Evolutionary conservation across 2,329 filamentous ascomycete genomes (phyloP).

Genomic region (Fusarium circinatum): DNA sequence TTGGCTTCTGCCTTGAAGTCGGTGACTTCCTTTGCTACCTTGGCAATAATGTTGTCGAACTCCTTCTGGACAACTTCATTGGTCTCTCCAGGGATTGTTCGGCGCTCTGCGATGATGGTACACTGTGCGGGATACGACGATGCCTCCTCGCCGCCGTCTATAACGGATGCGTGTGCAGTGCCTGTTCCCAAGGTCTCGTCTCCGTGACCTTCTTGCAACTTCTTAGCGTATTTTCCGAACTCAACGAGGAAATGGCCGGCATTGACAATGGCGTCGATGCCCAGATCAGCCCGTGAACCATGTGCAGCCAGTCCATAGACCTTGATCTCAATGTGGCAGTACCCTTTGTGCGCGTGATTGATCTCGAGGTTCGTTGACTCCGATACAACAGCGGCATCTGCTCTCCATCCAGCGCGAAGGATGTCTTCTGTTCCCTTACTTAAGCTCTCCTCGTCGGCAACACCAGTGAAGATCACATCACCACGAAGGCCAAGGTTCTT

Average conservation of each 20-base stretch:
- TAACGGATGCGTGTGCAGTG: slow-evolving; percentile 59
- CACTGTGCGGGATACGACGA: slow-evolving; percentile 63
- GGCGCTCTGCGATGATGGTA: slow-evolving; percentile 59
- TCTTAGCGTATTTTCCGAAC: slow-evolving; percentile 54
- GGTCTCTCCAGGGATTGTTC: slow-evolving; percentile 59
- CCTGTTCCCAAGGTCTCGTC: slow-evolving; percentile 51
- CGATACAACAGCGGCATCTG: slow-evolving; percentile 61
- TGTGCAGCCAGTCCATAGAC: slow-evolving; percentile 55
- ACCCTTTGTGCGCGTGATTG: slow-evolving; percentile 61
- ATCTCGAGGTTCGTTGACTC: slow-evolving; percentile 59
- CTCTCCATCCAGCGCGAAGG: slow-evolving; percentile 61
- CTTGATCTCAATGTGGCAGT: slow-evolving; percentile 57
- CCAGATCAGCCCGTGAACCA: slow-evolving; percentile 55
- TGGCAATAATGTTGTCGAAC: slow-evolving; percentile 50
- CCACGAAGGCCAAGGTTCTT: slow-evolving; percentile 54
- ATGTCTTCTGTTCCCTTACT: slow-evolving; percentile 63
- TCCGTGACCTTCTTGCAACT: slow-evolving; percentile 44
- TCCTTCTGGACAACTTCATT: slow-evolving; percentile 50
- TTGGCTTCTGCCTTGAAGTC: slow-evolving; percentile 54
- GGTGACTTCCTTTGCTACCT: slow-evolving; percentile 46
- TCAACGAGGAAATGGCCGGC: slow-evolving; percentile 59
- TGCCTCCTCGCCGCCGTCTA: slow-evolving; percentile 61
- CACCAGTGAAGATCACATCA: slow-evolving; percentile 63
- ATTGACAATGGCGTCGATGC: slow-evolving; percentile 61
- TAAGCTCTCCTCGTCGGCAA: slow-evolving; percentile 63